Conservation (phyloP, 2,329 filamentous ascomycete species). For the Diaporthe ilicicola region DNA sequence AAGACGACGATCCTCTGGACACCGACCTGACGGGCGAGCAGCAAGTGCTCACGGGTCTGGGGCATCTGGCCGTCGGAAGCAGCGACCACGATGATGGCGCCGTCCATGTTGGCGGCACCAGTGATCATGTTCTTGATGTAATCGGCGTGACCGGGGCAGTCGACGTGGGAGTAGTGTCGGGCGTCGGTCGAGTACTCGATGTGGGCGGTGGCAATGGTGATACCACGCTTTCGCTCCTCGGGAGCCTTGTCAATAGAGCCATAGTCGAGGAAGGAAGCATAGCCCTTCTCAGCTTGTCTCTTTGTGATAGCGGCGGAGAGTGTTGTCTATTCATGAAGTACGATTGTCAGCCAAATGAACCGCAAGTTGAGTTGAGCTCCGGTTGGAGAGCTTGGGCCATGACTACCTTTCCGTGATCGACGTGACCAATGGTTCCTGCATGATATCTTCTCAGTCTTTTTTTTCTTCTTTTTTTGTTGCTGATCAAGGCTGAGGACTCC, state of each 20-base stretch:
- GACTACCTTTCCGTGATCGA: constrained; percentile 97
- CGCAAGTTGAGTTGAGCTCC: background rate
- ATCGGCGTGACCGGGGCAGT: constrained; percentile 99
- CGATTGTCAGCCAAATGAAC: constrained; percentile 33
- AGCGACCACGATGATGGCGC: constrained; percentile 97
- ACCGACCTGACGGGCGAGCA: constrained; percentile 97
- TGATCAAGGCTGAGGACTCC: constrained; percentile 22
- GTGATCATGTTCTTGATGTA: constrained; percentile 99
- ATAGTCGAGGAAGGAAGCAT: constrained; percentile 96
- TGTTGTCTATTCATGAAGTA: constrained; percentile 73
- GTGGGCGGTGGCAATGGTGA: constrained; percentile 98
- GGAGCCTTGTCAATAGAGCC: constrained; percentile 98
- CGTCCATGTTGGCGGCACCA: constrained; percentile 99
- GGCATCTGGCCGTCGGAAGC: constrained; percentile 99
- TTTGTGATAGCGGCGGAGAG: constrained; percentile 99
- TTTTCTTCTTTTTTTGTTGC: constrained; percentile 16
- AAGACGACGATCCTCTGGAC: constrained; percentile 98
- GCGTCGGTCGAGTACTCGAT: constrained; percentile 96
- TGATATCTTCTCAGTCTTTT: constrained; percentile 32
- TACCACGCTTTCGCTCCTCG: constrained; percentile 99
- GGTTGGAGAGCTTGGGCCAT: background rate
- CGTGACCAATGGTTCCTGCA: constrained; percentile 94
- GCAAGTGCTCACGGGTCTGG: constrained; percentile 97
- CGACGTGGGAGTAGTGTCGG: constrained; percentile 99
- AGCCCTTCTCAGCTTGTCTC: constrained; percentile 92